Evolutionary conservation across 2,329 filamentous ascomycete genomes (phyloP).

Genomic region (Hortaea sp.): DNA sequence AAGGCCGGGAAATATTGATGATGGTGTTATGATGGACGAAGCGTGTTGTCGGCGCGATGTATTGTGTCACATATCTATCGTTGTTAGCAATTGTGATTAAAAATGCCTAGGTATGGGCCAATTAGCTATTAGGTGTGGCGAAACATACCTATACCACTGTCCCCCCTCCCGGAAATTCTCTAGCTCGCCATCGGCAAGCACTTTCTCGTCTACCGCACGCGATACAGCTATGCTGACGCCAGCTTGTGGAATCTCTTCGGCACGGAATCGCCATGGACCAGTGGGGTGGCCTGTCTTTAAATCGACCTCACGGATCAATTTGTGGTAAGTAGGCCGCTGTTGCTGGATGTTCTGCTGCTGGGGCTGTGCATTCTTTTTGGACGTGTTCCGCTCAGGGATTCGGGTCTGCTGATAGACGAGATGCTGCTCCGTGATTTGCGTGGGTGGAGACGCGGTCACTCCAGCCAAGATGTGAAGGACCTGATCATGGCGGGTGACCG

Average conservation of each 20-base stretch:
- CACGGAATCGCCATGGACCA: slow-evolving; percentile 16
- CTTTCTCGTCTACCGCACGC: slow-evolving; percentile 40
- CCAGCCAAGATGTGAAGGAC: slow-evolving; percentile 53
- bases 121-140: slow-evolving; percentile 28
- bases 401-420: slow-evolving; percentile 47
- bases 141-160: slow-evolving; percentile 19
- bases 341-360: slow-evolving; percentile 8
- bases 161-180: slow-evolving; percentile 10
- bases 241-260: slow-evolving; percentile 32
- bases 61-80: slow-evolving; percentile 35
- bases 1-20: slow-evolving; percentile 46
- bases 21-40: slow-evolving; percentile 50
- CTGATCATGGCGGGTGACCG: slow-evolving; percentile 47
- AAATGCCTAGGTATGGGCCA: background rate
- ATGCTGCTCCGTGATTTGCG: slow-evolving; percentile 43
- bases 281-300: slow-evolving; percentile 1
- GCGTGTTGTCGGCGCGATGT: slow-evolving; percentile 46
- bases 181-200: slow-evolving; percentile 38
- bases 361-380: slow-evolving; percentile 9
- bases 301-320: slow-evolving; percentile 13
- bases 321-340: slow-evolving; percentile 11
- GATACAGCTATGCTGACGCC: slow-evolving; percentile 45
- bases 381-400: slow-evolving; percentile 15
- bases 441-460: slow-evolving; percentile 51
- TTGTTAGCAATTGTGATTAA: background rate